Conservation (phyloP, 768 basidiomycete genomes). For the Gelatoporia subvermispora region DNA sequence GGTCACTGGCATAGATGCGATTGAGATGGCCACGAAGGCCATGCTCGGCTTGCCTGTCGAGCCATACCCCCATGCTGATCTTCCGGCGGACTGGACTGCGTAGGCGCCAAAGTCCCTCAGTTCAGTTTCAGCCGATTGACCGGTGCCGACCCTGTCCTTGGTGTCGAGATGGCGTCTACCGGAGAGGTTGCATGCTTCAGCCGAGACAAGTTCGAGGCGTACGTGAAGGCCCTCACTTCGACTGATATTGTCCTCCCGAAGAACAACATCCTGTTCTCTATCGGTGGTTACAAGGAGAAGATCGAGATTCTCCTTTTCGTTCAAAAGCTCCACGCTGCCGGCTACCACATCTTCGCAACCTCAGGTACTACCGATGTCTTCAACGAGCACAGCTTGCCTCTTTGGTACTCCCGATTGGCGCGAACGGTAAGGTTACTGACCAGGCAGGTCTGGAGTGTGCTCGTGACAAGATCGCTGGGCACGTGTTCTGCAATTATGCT, state of each 20-base stretch:
- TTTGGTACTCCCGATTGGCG: slow-evolving; percentile 71
- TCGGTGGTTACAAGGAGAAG: slow-evolving; percentile 97
- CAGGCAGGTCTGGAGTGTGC: slow-evolving; percentile 63
- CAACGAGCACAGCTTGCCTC: slow-evolving; percentile 90
- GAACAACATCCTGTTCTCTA: slow-evolving; percentile 96
- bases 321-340: slow-evolving; percentile 88
- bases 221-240: slow-evolving; percentile 93
- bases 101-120: slow-evolving; percentile 99
- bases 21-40: slow-evolving; percentile 98
- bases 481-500: slow-evolving; percentile 84
- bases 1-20: slow-evolving; percentile 95
- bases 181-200: slow-evolving; percentile 99
- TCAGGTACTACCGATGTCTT: slow-evolving; percentile 97
- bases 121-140: slow-evolving; percentile 97
- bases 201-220: slow-evolving; percentile 95
- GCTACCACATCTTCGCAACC: slow-evolving; percentile 96
- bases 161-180: slow-evolving; percentile 99
- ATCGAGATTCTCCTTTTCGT: slow-evolving; percentile 92
- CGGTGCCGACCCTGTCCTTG: slow-evolving; percentile 96
- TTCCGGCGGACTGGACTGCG: slow-evolving; percentile 86
- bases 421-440: slow-evolving; percentile 60
- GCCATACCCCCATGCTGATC: slow-evolving; percentile 81
- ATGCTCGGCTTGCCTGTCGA: slow-evolving; percentile 91
- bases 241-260: slow-evolving; percentile 93
- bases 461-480: slow-evolving; percentile 53